Base-by-base conservation (phyloP, 1,284 basidiomycete genomes). In the Waitea zeae region DNA sequence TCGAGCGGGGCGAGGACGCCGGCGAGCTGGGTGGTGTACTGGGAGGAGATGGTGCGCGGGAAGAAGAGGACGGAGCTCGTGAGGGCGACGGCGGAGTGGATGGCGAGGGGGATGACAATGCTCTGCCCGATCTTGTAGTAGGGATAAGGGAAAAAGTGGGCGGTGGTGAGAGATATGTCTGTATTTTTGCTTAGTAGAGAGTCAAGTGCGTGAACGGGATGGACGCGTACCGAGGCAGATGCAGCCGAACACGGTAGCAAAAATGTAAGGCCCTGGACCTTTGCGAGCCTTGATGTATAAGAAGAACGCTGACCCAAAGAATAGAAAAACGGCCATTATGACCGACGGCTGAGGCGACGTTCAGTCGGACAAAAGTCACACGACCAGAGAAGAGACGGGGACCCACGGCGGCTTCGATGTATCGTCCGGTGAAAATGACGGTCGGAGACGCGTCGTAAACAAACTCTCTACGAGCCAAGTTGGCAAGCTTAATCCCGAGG, bases 221-320 rank as follows among this genome's bases (percentile, higher is more conserved):
- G 9, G 12, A 18, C 17, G 39, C 57, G 38, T 38, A 67, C 70
- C 64, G 9, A 73, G 38, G 41, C 60, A 62, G 36, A 75, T 67
- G 44, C 67, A 76, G 13, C 57, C 65, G 34, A 82, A 63, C 4
- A 80, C 52, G 20, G 54, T 59, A 0, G 72, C 65, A 38, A 76
- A 62, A 3, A 68, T 51, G 46, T 73, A 75, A 0, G 77, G 78
- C 0, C 77, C 70, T 0, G 76, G 76, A 3, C 76, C 73, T 40
- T 67, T 56, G 2, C 70, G n/a, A n/a, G n/a, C 68, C 48, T 68
- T 76, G 42, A 80, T 49, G 47, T 68, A 84, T n/a, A 81, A 48
- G 31, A 79, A 62, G 37, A 70, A 54, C 0, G 59, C 57, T 31
- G 60, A 67, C 2, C 77, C 80, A 4, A 77, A 31, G 43, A 78